Evolutionary conservation across 164 flowering plant genomes (phyloP), one percentile per base, ranked within the genome.

Genomic region (Tinospora cordifolia): DNA sequence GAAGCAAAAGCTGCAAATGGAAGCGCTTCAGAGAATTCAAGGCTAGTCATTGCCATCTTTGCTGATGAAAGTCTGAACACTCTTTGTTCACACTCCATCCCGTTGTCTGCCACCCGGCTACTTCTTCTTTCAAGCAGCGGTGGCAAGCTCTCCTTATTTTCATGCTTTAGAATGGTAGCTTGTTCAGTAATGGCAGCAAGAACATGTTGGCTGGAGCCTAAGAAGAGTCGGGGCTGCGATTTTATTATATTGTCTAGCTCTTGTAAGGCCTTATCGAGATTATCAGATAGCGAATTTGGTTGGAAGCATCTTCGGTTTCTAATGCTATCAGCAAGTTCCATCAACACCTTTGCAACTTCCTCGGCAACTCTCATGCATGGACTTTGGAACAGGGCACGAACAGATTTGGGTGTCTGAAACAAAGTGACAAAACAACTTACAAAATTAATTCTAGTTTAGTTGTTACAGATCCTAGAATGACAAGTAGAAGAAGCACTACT

Each of bases 1-100:
- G 98, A 90, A n/a, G 93, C 95, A 78, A 94, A 94, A 0, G 98
- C 95, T 0, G 98, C 95, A 63, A 94, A 89, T 0, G 98, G 97
- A 39, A 94, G 93, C 1, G 97, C 97, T 69, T 94, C 97, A 0
- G 97, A 88, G 82, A 94, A 94, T 75, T 94, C 98, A 0, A 91
- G 83, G 71, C 95, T 88, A 0, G 91, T 88, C 57, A 87, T 81
- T 0, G 84, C 86, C 21, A 85, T 73, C 75, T 89, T 91, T 70
- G 95, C 92, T 71, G 86, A 30, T 38, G 90, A 84, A 3, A 92
- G 87, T 80, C 95, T 83, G 66, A 94, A 72, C 0, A 69, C 49
- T 71, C 77, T 87, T 41, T 73, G 68, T 24, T 82, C 84, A 0
- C 70, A 66, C 22, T 74, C 78, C 51, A 17, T 67, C 0, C n/a